phyloP scores from a whole-genome alignment of 2,329 filamentous ascomycete genomes.

The Phyllosticta paracitricarpa region DNA sequence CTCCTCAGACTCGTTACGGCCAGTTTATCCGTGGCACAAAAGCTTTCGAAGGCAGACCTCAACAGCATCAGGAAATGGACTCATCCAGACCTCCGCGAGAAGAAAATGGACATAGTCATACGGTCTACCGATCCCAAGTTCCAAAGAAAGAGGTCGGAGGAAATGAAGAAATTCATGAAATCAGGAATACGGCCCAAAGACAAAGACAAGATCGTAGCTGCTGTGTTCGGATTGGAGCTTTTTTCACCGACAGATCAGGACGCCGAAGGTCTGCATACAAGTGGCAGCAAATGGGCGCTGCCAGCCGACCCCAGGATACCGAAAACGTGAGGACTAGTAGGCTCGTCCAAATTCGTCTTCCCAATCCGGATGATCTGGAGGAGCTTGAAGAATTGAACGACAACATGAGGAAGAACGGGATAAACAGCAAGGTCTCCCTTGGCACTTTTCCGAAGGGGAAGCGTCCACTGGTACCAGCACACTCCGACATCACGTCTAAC shows the following conservation, averaged over 20 bases:
- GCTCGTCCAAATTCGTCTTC: background rate
- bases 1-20: background rate
- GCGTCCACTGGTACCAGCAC: background rate
- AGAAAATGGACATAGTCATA: background rate
- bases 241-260: background rate
- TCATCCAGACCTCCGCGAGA: background rate
- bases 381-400: background rate
- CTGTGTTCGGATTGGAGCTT: background rate
- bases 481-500: background rate
- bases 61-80: background rate
- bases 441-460: background rate
- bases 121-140: background rate
- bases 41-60: background rate
- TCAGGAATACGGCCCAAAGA: background rate
- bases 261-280: background rate
- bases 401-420: background rate
- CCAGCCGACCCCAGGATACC: background rate
- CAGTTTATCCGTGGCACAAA: background rate
- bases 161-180: background rate
- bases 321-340: background rate
- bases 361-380: background rate
- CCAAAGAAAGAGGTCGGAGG: background rate
- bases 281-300: background rate
- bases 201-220: background rate
- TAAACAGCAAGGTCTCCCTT: background rate